Evolutionary conservation across 805 yeast genomes (phyloP).

Genomic region (Lipomyces lipofer): DNA sequence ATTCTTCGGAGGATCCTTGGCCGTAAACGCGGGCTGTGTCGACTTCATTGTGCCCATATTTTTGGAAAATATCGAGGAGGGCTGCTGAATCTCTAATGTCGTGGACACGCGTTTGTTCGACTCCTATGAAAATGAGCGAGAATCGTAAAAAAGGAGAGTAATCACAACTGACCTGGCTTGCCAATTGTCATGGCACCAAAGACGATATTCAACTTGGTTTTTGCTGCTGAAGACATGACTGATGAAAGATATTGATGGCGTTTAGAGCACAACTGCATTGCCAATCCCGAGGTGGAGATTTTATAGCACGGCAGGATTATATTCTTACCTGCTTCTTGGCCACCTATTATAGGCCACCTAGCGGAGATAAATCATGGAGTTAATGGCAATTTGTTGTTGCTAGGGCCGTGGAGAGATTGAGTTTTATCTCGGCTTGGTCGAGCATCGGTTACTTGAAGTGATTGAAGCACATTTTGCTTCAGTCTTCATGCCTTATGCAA

Average conservation of each 20-base stretch:
- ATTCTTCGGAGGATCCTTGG: slow-evolving; percentile 26
- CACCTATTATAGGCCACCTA: background rate
- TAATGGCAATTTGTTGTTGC: background rate
- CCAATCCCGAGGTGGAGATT: background rate
- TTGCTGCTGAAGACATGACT: background rate
- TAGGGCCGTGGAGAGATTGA: background rate
- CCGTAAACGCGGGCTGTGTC: slow-evolving; percentile 29
- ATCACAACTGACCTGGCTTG: background rate
- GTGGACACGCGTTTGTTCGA: background rate
- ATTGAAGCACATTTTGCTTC: background rate
- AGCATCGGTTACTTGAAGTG: background rate
- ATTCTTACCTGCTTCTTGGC: background rate
- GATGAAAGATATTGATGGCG: background rate
- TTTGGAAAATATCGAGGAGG: slow-evolving; percentile 18
- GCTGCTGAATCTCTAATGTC: background rate
- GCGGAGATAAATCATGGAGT: background rate
- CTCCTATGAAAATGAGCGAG: background rate
- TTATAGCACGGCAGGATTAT: background rate
- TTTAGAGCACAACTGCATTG: background rate
- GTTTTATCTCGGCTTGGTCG: background rate
- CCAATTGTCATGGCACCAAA: background rate
- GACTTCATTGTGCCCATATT: slow-evolving; percentile 11
- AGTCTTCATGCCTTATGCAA: background rate
- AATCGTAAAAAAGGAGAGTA: background rate
- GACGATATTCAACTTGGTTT: background rate